phyloP scores from a whole-genome alignment of 176 grass and related monocot genomes.

The Hsuehochloa calcarea region DNA sequence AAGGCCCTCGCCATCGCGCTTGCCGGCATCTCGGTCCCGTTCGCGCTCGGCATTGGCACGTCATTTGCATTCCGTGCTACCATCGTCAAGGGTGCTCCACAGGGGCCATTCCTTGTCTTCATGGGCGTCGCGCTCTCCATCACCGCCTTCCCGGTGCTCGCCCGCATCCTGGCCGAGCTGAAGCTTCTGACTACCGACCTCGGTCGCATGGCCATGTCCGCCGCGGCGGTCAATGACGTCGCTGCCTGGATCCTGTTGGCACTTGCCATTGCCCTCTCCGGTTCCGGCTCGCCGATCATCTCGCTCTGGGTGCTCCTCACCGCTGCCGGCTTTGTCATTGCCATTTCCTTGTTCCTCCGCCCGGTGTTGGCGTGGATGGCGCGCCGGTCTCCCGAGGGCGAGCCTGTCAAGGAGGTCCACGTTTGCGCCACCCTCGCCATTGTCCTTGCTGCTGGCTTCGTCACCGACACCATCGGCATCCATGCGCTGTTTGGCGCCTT shows the following conservation, averaged over 20 bases:
- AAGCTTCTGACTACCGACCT: conserved; percentile 75
- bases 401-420: conserved; percentile 58
- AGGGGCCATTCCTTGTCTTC: conserved; percentile 52
- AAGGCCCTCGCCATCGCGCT: conserved; percentile 55
- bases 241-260: conserved; percentile 69
- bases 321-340: conserved; percentile 35
- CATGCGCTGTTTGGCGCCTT: conserved; percentile 70
- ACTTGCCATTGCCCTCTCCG: conserved; percentile 61
- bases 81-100: conserved; percentile 39
- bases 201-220: conserved; percentile 65
- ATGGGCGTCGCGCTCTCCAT: conserved; percentile 63
- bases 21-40: conserved; percentile 57
- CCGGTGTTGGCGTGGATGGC: conserved; percentile 56
- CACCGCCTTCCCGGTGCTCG: conserved; percentile 69
- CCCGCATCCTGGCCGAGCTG: conserved; percentile 73
- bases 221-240: conserved; percentile 65
- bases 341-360: conserved; percentile 24
- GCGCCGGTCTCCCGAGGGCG: conserved; percentile 38
- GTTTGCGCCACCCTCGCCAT: conserved; percentile 53
- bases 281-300: conserved; percentile 44
- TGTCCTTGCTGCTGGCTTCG: conserved; percentile 60
- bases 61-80: conserved; percentile 54
- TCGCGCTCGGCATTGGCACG: conserved; percentile 58
- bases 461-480: conserved; percentile 69
- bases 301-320: conserved; percentile 70